A percentile compares a stretch with the other conserved stretches of the same genome.
Conservation (phyloP, 2,329 filamentous ascomycete genomes). For the Fusarium bactridioides region DNA sequence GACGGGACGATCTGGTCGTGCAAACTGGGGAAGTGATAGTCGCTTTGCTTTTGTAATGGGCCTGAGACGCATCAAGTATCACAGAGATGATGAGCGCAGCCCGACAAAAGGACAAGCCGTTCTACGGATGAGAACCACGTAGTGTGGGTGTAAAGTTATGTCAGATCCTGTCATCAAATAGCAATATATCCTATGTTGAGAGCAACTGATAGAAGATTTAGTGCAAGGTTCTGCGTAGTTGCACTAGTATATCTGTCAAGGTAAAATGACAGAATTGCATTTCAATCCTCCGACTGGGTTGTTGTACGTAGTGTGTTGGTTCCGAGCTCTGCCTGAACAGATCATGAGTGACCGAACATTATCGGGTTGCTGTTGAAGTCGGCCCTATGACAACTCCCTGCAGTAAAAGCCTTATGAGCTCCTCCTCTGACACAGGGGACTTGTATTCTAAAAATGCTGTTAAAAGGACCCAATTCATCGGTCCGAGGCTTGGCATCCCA, state of each 20-base stretch:
- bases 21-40: constrained; percentile 17
- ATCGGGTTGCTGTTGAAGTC: neutral
- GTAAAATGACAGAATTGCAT: neutral
- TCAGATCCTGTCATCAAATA: neutral
- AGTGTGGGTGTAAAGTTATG: neutral
- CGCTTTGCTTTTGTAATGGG: constrained; percentile 14
- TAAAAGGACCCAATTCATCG: constrained; percentile 20
- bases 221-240: neutral
- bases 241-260: neutral
- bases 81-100: neutral
- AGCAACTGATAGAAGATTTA: neutral
- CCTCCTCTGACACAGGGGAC: constrained; percentile 1
- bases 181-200: neutral
- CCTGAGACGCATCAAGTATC: constrained; percentile 17
- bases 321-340: constrained; percentile 12
- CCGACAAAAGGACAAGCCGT: neutral
- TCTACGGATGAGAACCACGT: neutral
- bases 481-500: constrained; percentile 34
- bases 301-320: neutral
- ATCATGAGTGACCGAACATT: constrained; percentile 8
- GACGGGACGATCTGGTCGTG: constrained; percentile 36
- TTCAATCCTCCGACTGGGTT: neutral
- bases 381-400: constrained; percentile 5
- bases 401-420: neutral
- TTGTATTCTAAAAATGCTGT: constrained; percentile 1